Percentiles rank a stretch among this genome's conserved stretches.
phyloP scores from a whole-genome alignment of 2,329 filamentous ascomycete genomes.

The Rhynchosporium graminicola region DNA sequence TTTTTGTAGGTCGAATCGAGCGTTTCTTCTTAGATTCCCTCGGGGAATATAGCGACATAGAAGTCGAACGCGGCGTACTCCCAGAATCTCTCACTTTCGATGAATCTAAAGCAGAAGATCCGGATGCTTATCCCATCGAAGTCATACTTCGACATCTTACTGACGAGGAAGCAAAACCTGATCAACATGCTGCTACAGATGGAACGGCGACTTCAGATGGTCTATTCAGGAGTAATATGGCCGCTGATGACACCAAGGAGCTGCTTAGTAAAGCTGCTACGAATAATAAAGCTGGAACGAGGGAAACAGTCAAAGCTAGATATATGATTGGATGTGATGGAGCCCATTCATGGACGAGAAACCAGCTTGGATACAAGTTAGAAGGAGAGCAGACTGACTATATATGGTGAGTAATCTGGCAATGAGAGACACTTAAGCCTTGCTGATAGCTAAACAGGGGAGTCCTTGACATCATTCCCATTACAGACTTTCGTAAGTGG shows the following conservation, averaged over 20 bases:
- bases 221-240: conserved; percentile 60
- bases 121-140: conserved; percentile 59
- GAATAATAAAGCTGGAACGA: conserved; percentile 48
- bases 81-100: conserved; percentile 58
- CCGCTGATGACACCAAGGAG: conserved; percentile 58
- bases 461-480: conserved; percentile 50
- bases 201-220: conserved; percentile 47
- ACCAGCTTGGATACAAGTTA: conserved; percentile 55
- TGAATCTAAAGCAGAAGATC: conserved; percentile 49
- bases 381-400: conserved; percentile 59
- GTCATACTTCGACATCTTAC: conserved; percentile 58
- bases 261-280: conserved; percentile 41
- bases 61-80: conserved; percentile 61
- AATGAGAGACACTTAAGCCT: conserved; percentile 19
- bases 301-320: conserved; percentile 57
- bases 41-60: conserved; percentile 53
- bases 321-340: conserved; percentile 66
- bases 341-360: conserved; percentile 54
- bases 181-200: conserved; percentile 42
- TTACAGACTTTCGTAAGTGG: conserved; percentile 46
- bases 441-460: conserved; percentile 38
- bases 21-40: conserved; percentile 65
- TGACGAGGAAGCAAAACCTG: conserved; percentile 58
- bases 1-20: conserved; percentile 54
- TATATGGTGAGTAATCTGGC: conserved; percentile 56